Evolutionary conservation across 306 rosid genomes (phyloP), one percentile per base, ranked within the genome.

Genomic region (Fragaria iinumae): DNA sequence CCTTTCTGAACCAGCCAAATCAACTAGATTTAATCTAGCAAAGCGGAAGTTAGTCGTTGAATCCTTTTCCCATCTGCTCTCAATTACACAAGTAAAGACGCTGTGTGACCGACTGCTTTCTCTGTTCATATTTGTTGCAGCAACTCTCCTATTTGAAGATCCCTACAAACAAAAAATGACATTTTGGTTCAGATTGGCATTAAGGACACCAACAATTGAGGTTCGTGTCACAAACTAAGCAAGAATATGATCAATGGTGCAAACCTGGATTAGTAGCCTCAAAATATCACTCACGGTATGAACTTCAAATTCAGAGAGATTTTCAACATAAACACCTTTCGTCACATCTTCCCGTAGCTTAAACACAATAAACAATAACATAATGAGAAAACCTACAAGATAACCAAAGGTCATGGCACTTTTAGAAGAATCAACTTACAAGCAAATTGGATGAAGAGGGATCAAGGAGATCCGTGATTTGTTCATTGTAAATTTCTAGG

Each of bases 1-100:
- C 99, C 99, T 89, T 83, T 95, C 99, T 47, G 99, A 95, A 76
- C 99, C 99, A 75, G 99, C 99, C 74, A 95, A 89, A 85, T 95
- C 99, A 80, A 95, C 99, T 65, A 95, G 87, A 85, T 95, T 95
- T 66, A 95, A 81, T 85, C 97, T 87, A 63, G 99, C 96, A 87
- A 90, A 95, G 17, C 97, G 96, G 47, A 89, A 86, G 87, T 95
- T 95, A 73, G 99, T 83, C 48, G 96, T 83, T 67, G 97, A 87
- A 67, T 95, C 97, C 45, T 89, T 95, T 82, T 95, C 99, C 98
- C 99, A 92, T 68, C 81, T 88, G 85, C 99, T 92, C 85, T 95
- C 99, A 81, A 95, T 95, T 77, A 90, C 97, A 65, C 99, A 95
- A 63, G 97, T 95, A 86, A 95, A 92, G 69, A 95, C 99, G 86